phyloP scores from a whole-genome alignment of 1,139 yeast genomes.

The Suhomyces yuchorum region DNA sequence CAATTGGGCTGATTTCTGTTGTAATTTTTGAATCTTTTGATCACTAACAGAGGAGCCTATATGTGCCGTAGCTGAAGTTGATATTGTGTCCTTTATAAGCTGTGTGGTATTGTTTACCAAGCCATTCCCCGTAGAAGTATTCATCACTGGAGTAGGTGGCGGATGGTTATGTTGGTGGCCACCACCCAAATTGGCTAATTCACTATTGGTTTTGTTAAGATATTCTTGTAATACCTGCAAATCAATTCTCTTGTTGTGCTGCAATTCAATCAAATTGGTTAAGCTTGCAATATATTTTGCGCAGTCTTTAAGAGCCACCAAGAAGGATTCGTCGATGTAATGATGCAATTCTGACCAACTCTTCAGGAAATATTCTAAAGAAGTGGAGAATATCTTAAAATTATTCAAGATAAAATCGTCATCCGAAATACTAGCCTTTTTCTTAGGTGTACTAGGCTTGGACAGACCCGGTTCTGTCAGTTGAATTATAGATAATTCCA shows the following conservation, averaged over 20 bases:
- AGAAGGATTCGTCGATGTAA: slow-evolving; percentile 76
- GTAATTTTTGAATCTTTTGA: slow-evolving; percentile 36
- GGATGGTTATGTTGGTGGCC: slow-evolving; percentile 33
- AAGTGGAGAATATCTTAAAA: slow-evolving; percentile 43
- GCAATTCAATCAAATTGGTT: slow-evolving; percentile 73
- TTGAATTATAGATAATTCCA: slow-evolving; percentile 63
- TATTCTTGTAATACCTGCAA: slow-evolving; percentile 84
- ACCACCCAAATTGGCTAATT: slow-evolving; percentile 62
- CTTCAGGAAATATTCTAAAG: slow-evolving; percentile 52
- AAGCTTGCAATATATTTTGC: slow-evolving; percentile 81
- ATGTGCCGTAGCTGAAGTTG: slow-evolving; percentile 46
- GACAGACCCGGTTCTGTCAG: slow-evolving; percentile 12
- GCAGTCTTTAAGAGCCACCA: slow-evolving; percentile 82
- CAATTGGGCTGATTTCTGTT: slow-evolving; percentile 35
- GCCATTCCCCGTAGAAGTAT: slow-evolving; percentile 29
- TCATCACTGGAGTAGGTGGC: slow-evolving; percentile 40
- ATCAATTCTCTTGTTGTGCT: slow-evolving; percentile 90
- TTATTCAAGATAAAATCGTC: slow-evolving; percentile 27
- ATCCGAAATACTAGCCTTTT: slow-evolving; percentile 11
- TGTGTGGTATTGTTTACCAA: slow-evolving; percentile 49
- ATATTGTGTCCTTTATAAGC: slow-evolving; percentile 47
- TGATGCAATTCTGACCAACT: slow-evolving; percentile 50
- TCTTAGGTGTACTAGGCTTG: slow-evolving; percentile 15
- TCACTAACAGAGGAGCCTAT: slow-evolving; percentile 46
- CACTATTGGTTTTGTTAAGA: slow-evolving; percentile 66